These are phyloP conservation scores for Blastocystis sp. DNA, from an alignment of 352 stramenopile genomes.

Conservation along the genomic window DNA sequence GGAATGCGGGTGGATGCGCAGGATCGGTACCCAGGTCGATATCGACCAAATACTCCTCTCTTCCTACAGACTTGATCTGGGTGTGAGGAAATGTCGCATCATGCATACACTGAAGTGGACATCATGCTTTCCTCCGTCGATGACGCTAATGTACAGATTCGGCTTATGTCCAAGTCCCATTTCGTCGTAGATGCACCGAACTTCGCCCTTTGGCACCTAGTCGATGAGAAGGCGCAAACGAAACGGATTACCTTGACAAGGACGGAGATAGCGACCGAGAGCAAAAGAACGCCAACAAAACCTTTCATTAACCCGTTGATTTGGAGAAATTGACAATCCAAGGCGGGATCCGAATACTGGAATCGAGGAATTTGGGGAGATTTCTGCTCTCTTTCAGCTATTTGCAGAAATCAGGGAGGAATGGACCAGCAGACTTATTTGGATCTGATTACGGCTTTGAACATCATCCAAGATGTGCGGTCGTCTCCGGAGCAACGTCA, in stretches of 20 bases:
- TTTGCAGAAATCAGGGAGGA: not conserved
- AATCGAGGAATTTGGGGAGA: too few species aligned
- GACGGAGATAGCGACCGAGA: too few species aligned
- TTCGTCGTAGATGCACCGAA: slow-evolving; percentile 42
- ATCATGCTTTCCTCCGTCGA: slow-evolving; percentile 52
- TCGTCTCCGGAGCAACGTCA: not conserved
- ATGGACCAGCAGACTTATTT: slow-evolving; percentile 33
- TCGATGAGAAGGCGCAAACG: too few species aligned
- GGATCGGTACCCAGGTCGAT: slow-evolving; percentile 9
- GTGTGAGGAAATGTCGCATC: not conserved
- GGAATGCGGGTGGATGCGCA: not conserved
- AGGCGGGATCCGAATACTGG: too few species aligned
- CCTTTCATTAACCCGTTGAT: too few species aligned
- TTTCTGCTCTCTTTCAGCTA: too few species aligned
- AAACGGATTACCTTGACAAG: too few species aligned
- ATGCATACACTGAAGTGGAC: slow-evolving; percentile 25
- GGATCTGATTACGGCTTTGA: slow-evolving; percentile 2
- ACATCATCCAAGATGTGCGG: not conserved
- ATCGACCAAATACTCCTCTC: slow-evolving; percentile 40
- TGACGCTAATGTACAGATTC: slow-evolving; percentile 25
- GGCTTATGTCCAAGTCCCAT: slow-evolving; percentile 46
- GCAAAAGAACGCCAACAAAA: too few species aligned
- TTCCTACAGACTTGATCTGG: slow-evolving; percentile 3
- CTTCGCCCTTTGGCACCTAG: slow-evolving; percentile 17
- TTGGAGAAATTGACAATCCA: too few species aligned